Conservation (phyloP, 257 asterid species). For the Sherardia arvensis region DNA sequence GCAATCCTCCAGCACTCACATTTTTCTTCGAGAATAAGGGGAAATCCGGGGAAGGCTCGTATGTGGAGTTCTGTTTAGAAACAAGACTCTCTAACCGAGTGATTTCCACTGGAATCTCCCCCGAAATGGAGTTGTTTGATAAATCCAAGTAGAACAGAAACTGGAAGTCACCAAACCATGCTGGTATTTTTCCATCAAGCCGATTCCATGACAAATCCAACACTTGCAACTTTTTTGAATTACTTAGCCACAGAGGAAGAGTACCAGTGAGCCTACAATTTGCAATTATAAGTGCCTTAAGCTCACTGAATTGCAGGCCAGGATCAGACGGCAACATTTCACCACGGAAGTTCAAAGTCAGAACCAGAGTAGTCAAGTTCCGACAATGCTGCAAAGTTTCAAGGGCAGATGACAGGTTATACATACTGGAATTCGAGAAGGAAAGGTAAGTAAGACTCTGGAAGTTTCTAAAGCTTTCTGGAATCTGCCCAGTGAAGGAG, state of each 20-base stretch:
- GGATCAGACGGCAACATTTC: conserved; percentile 3
- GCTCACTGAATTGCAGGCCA: conserved; percentile 1
- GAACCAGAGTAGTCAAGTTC: conserved; percentile 3
- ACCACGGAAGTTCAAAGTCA: background rate
- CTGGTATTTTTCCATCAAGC: conserved; percentile 3
- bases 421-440: background rate
- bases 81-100: conserved; percentile 1
- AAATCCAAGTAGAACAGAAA: conserved; percentile 5
- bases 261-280: conserved; percentile 6
- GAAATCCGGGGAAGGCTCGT: conserved; percentile 3
- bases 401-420: conserved; percentile 8
- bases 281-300: conserved; percentile 3
- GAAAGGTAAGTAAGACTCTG: conserved; percentile 1
- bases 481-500: background rate
- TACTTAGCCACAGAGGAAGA: conserved; percentile 2
- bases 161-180: conserved; percentile 7
- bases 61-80: background rate
- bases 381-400: background rate
- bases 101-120: conserved; percentile 3
- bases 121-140: conserved; percentile 4
- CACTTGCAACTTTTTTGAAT: background rate
- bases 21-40: conserved; percentile 7
- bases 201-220: conserved; percentile 5
- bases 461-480: background rate
- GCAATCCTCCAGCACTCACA: conserved; percentile 3